phyloP scores from a whole-genome alignment of 208 protist genomes.

The Sergeia podlipaevii region DNA sequence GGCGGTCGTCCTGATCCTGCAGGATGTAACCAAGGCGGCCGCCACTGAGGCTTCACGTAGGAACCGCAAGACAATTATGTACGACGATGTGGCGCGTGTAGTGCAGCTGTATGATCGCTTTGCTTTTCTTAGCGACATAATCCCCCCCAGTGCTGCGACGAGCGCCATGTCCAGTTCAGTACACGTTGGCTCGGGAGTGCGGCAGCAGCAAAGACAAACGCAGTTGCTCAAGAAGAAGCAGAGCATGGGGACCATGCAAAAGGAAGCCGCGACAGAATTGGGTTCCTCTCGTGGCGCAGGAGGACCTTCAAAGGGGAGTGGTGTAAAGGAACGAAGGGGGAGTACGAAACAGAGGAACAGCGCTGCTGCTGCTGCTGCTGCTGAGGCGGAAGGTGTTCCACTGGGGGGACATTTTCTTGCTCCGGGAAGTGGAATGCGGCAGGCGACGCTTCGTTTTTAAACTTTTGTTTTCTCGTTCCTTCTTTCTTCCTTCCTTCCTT shows the following conservation, averaged over 20 bases:
- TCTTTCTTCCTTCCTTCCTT: slow-evolving; percentile 4
- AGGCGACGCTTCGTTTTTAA: slow-evolving; percentile 36
- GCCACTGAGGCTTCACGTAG: slow-evolving; percentile 45
- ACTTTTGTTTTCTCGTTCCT: background rate
- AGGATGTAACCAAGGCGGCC: slow-evolving; percentile 45
- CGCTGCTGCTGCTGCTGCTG: too few relatives aligned
- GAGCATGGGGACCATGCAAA: too few relatives aligned
- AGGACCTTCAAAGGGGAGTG: background rate
- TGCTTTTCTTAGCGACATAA: slow-evolving; percentile 47
- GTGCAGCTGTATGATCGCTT: slow-evolving; percentile 69
- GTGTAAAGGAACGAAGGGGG: background rate
- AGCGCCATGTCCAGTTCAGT: background rate
- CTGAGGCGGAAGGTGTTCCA: background rate
- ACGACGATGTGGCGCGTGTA: slow-evolving; percentile 61
- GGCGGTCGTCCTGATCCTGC: slow-evolving; percentile 55
- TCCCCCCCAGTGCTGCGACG: slow-evolving; percentile 25
- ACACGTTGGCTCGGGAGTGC: background rate
- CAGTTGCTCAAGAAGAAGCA: too few relatives aligned
- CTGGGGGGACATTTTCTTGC: background rate
- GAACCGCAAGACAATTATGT: slow-evolving; percentile 53
- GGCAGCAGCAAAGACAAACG: background rate
- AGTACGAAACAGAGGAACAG: too few relatives aligned
- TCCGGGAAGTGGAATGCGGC: background rate
- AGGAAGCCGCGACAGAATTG: background rate
- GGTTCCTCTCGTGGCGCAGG: background rate